These are phyloP conservation scores for Ogataea saltuana DNA, from an alignment of 805 yeast species.

Conservation along the genomic window DNA sequence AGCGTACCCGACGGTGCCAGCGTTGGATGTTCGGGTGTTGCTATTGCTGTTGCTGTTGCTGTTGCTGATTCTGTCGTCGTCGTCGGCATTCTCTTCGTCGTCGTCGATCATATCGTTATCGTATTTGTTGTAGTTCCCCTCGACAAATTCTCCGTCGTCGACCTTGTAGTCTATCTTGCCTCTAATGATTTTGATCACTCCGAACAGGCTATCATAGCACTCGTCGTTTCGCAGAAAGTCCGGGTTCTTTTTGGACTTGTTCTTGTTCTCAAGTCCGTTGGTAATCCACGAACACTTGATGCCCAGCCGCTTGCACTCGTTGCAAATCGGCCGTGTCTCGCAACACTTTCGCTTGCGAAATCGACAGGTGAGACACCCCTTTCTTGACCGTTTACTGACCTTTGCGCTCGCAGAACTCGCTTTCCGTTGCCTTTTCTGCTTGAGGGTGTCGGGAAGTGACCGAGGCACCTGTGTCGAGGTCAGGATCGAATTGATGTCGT, in stretches of 20 bases:
- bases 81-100: conserved; percentile 5
- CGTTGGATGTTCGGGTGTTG: too few species aligned
- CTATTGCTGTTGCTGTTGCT: neutral
- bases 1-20: neutral
- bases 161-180: conserved; percentile 29
- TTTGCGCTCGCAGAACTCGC: neutral
- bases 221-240: conserved; percentile 27
- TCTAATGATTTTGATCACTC: conserved; percentile 27
- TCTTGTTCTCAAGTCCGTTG: conserved; percentile 25
- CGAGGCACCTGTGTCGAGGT: conserved; percentile 14
- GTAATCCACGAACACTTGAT: conserved; percentile 29
- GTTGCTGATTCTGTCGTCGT: conserved; percentile 1
- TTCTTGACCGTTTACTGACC: conserved; percentile 29
- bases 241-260: conserved; percentile 27
- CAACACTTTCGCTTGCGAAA: conserved; percentile 46
- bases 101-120: conserved; percentile 6
- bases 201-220: conserved; percentile 26
- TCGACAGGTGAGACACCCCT: conserved; percentile 41
- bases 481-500: neutral
- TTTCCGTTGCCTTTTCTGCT: conserved; percentile 3
- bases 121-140: conserved; percentile 13
- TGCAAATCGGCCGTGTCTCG: conserved; percentile 42
- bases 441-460: conserved; percentile 17
- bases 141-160: conserved; percentile 24
- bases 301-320: conserved; percentile 26